phyloP scores from a whole-genome alignment of 768 basidiomycete genomes.

The Gloeopeniophorella convolvens region DNA sequence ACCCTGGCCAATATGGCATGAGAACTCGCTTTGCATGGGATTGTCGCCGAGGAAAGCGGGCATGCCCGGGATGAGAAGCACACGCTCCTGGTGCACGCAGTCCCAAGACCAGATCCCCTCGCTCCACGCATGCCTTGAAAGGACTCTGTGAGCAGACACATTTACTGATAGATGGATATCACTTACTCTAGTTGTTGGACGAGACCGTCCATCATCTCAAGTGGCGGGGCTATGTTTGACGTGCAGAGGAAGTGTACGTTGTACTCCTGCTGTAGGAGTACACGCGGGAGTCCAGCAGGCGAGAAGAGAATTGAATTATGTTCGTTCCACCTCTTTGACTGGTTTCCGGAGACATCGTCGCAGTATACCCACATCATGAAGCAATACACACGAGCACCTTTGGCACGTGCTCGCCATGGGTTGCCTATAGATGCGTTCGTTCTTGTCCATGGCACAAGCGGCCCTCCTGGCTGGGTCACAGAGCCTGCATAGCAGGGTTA shows the following conservation, averaged over 20 bases:
- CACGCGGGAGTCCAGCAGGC: constrained; percentile 32
- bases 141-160: not conserved
- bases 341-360: constrained; percentile 40
- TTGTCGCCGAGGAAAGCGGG: constrained; percentile 35
- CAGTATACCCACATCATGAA: constrained; percentile 37
- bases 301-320: constrained; percentile 37
- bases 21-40: constrained; percentile 40
- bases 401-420: not conserved
- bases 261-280: constrained; percentile 27
- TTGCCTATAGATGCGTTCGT: not conserved
- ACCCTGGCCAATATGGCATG: constrained; percentile 36
- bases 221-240: constrained; percentile 35
- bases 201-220: constrained; percentile 37
- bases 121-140: constrained; percentile 20
- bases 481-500: not conserved
- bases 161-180: not conserved
- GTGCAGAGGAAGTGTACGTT: too few species aligned
- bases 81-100: constrained; percentile 3
- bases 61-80: constrained; percentile 16
- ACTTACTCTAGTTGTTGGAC: constrained; percentile 27
- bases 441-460: not conserved
- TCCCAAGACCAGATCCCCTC: constrained; percentile 38
- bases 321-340: constrained; percentile 43
- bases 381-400: constrained; percentile 23
- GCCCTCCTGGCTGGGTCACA: not conserved